phyloP scores from a whole-genome alignment of 164 flowering plant genomes.

The Piper longum region DNA sequence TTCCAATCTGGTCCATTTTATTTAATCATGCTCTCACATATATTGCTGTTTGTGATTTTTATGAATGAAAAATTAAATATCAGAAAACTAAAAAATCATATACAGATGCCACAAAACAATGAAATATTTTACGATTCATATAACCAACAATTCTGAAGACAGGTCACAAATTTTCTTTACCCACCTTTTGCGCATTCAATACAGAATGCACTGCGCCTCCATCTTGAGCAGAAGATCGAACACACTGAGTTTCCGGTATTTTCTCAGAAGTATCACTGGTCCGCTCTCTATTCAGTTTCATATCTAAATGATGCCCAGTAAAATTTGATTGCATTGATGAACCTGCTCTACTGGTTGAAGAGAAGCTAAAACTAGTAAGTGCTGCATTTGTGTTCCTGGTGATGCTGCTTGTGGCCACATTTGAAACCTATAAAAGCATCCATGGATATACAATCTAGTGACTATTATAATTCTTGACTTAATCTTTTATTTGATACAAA shows the following conservation, averaged over 20 bases:
- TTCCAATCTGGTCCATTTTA: too few relatives aligned
- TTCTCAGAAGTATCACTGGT: constrained; percentile 19
- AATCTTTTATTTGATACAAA: too few relatives aligned
- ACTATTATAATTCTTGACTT: not conserved
- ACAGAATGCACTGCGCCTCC: constrained; percentile 27
- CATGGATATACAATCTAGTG: constrained; percentile 16
- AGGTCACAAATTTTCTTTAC: constrained; percentile 31
- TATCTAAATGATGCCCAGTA: constrained; percentile 16
- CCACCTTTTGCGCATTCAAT: constrained; percentile 19
- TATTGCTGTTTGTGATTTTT: too few relatives aligned
- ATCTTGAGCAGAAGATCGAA: constrained; percentile 19
- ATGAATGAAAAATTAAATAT: too few relatives aligned
- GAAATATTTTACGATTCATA: too few relatives aligned
- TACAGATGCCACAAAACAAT: too few relatives aligned
- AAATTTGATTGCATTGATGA: constrained; percentile 20
- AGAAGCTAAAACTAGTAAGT: constrained; percentile 27
- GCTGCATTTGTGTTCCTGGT: constrained; percentile 33
- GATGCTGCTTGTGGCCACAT: constrained; percentile 8
- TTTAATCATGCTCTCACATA: too few relatives aligned
- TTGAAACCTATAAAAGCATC: constrained; percentile 13
- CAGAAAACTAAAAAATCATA: too few relatives aligned
- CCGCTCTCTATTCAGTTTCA: constrained; percentile 22
- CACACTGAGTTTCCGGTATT: constrained; percentile 14
- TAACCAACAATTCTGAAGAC: too few relatives aligned
- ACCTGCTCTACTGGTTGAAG: constrained; percentile 25